Base-by-base conservation (phyloP, 1,139 yeast species). In the Blastobotrys apis region DNA sequence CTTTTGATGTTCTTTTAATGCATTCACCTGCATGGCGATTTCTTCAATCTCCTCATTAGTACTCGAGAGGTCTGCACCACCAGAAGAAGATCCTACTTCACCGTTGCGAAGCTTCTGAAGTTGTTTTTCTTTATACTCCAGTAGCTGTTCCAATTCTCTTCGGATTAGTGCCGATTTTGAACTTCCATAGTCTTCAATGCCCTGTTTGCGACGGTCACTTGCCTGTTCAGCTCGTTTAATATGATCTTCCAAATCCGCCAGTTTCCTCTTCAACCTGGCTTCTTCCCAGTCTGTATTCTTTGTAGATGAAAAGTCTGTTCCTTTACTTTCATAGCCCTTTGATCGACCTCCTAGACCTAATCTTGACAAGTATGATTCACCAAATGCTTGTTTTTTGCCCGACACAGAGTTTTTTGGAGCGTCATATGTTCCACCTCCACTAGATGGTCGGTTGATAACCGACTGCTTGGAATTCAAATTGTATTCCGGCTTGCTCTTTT, bases 281-380 rank as follows among this genome's bases (percentile, higher is more conserved):
- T 83, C 87, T 64, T 88, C 97, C 95, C 97, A 74, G 52, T 71
- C 92, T 6, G 85, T 79, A 33, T 83, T 88, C 58, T 80, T 80
- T 12, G 86, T 80, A 0, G 81, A 74, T 1, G 83, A 74, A 57
- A 81, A 81, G 60, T 85, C 94, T 0, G 94, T 84, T 2, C 92
- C 94, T 43, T 71, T 69, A 32, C 68, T 66, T 26, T 65, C 64
- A 47, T 68, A 60, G 15, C 56, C 53, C 22, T 54, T 44, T 13
- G 60, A 49, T n/a, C 63, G 55, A 26, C 66, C 66, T 2, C 71
- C 64, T 6, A 71, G 58, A 2, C 78, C 78, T 20, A 73, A 58
- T 35, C 75, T 59, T 34, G 65, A 64, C 48, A 74, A 57, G 51
- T 75, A 75, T 23, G 66, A 65, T 27, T 72, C 74, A 22, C 75